Percentiles rank a stretch among this genome's conserved stretches.
These are phyloP conservation scores for Mucor plumbeus DNA, from an alignment of 371 early-diverging fungal genomes.

Conservation along the genomic window DNA sequence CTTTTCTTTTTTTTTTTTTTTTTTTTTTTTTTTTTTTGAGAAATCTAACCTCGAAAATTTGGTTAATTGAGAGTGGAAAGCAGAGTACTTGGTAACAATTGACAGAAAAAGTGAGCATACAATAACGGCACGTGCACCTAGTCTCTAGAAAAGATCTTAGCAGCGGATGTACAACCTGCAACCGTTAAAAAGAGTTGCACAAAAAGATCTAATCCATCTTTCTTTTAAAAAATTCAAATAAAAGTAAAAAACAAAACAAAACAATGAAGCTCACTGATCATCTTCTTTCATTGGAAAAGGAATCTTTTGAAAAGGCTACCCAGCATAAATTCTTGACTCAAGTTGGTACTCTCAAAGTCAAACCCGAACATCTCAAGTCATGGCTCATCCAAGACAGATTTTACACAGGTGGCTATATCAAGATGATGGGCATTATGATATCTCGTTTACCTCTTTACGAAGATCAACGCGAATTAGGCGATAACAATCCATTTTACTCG, in stretches of 20 bases:
- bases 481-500: conserved; percentile 22
- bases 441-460: conserved; percentile 22
- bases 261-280: conserved; percentile 28
- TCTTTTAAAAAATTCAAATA: neutral
- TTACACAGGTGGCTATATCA: conserved; percentile 34
- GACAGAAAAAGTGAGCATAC: neutral
- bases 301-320: conserved; percentile 29
- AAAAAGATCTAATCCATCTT: neutral
- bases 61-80: too few relatives aligned
- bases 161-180: neutral
- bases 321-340: conserved; percentile 27
- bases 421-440: conserved; percentile 38
- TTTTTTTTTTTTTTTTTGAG: too few relatives aligned
- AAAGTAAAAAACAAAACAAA: too few relatives aligned
- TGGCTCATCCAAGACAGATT: conserved; percentile 35
- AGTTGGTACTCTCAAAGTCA: conserved; percentile 23
- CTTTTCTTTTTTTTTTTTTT: too few relatives aligned
- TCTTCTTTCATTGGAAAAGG: conserved; percentile 25
- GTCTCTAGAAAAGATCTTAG: neutral
- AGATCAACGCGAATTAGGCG: conserved; percentile 28
- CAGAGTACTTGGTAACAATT: too few relatives aligned
- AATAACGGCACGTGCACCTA: neutral
- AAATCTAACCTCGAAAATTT: too few relatives aligned
- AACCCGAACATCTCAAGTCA: conserved; percentile 31
- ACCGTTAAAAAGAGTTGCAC: neutral